Conservation (phyloP, 805 yeast species). For the Lipomyces mesembrius region DNA sequence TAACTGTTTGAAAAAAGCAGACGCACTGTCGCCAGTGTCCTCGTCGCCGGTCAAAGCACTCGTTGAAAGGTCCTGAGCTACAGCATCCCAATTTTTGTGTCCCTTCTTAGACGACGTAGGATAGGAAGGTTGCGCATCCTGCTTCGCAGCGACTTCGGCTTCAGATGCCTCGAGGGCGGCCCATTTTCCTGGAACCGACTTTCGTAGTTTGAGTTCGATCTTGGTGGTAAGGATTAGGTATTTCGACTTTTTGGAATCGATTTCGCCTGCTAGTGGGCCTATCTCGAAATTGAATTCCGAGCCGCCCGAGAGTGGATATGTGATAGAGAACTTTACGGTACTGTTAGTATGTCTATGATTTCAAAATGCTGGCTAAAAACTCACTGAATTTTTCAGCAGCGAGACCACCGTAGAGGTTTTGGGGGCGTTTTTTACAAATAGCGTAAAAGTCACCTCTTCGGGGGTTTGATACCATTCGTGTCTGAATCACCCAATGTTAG, state of each 20-base stretch:
- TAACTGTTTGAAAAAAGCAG: constrained; percentile 71
- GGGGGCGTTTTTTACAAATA: constrained; percentile 72
- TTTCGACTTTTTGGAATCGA: constrained; percentile 54
- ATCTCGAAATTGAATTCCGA: constrained; percentile 64
- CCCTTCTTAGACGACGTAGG: constrained; percentile 69
- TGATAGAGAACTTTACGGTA: constrained; percentile 24
- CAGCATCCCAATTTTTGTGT: constrained; percentile 68
- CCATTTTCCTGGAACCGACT: constrained; percentile 59
- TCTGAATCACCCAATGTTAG: constrained; percentile 32
- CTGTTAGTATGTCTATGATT: not conserved
- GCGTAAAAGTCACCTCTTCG: constrained; percentile 61
- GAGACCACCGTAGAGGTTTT: constrained; percentile 52
- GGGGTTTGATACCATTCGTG: constrained; percentile 78
- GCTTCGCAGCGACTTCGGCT: constrained; percentile 19
- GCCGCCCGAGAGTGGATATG: constrained; percentile 39
- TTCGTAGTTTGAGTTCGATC: constrained; percentile 67
- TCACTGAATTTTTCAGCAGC: constrained; percentile 41
- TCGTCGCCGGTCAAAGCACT: constrained; percentile 46
- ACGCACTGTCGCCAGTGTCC: constrained; percentile 53
- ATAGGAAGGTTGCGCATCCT: constrained; percentile 46
- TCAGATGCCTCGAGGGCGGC: constrained; percentile 51
- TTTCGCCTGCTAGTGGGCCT: constrained; percentile 57
- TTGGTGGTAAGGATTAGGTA: constrained; percentile 70
- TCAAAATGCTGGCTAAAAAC: not conserved
- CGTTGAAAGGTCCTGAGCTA: constrained; percentile 46